Evolutionary conservation across 225 moss, liverwort and hornwort species (phyloP), one percentile per base, ranked within the genome.

Genomic region (Ulota crispa): DNA sequence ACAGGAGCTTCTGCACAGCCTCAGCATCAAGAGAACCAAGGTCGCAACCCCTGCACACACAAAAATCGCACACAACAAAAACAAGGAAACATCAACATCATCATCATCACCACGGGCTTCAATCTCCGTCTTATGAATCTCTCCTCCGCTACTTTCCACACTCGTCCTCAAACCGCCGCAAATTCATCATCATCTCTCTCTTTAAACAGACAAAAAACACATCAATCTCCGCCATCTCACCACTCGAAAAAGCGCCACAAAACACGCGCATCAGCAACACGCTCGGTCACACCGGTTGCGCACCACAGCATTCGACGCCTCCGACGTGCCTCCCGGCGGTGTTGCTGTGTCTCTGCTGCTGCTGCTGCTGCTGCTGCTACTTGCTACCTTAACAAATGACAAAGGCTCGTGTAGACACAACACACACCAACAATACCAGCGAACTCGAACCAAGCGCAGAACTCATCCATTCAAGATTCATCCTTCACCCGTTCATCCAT

Each of bases 21-120:
- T 71, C 85, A 71, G 87, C 87, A 89, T 89, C 85, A 83, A 90
- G 77, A 82, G 73, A 68, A 65, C 68, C 68, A 59, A 79, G 59
- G 80, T 72, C 64, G 59, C 85, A 72, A 79, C 57, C 87, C 87
- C 87, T 87, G 83, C 87, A 83, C 72, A 73, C 87, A 83, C 72
- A 73, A 45, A 75, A 80, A 84, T 82, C 78, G 76, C 81, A 85
- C 61, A 79, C 75, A 66, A 64, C n/a, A 76, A 47, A 78, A 73
- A 23, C n/a, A 3, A 34, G 5, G 45, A n/a, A 75, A 66, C 83
- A 74, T 72, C 84, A 81, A 69, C 73, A 70, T 26, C 75, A 75
- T 56, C 70, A 54, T 27, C 82, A 13, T 20, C n/a, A n/a, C n/a
- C n/a, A n/a, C n/a, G n/a, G 4, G 63, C n/a, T 13, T 74, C 82